Conservation (phyloP, 768 basidiomycete species). For the Auricularia cornea region DNA sequence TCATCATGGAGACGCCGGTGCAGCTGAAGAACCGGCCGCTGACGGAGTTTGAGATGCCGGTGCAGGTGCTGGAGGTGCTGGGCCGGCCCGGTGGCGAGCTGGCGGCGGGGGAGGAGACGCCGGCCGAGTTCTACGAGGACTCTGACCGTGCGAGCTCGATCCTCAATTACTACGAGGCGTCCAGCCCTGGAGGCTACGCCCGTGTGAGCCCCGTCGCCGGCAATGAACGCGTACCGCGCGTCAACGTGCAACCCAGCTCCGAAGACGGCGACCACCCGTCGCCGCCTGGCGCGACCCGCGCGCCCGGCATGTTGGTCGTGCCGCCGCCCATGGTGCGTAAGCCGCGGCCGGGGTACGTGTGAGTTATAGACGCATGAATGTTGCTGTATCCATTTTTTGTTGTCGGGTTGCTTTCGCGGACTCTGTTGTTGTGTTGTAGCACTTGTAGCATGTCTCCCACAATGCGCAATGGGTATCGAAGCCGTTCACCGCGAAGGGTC, state of each 20-base stretch:
- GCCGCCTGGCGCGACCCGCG: not conserved
- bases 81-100: not conserved
- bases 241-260: not conserved
- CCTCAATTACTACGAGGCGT: not conserved
- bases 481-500: not conserved
- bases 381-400: not conserved
- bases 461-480: not conserved
- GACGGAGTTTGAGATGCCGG: not conserved
- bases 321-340: not conserved
- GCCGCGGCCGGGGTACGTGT: not conserved
- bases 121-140: not conserved
- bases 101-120: not conserved
- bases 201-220: not conserved
- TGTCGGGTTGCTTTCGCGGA: not conserved
- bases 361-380: not conserved
- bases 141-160: not conserved
- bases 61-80: not conserved
- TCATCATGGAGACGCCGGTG: conserved; percentile 1
- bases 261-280: not conserved
- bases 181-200: not conserved
- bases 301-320: not conserved
- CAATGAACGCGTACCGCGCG: not conserved
- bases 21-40: not conserved
- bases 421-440: not conserved
- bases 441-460: not conserved